phyloP scores from a whole-genome alignment of 1,284 basidiomycete species.

The Leccinum subfulvum region DNA sequence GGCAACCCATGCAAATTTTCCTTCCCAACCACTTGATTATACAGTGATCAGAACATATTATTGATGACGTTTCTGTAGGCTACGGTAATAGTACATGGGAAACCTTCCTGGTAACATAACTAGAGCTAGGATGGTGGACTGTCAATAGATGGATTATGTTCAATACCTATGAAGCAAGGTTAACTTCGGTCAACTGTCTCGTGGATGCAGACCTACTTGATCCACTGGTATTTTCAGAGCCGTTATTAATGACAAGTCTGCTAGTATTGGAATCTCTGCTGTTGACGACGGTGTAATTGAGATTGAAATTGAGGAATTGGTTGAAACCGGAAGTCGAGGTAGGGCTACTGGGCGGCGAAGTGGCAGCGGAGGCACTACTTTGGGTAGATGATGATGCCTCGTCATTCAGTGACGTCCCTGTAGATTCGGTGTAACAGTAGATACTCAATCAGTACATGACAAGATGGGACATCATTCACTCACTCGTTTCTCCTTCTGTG shows the following conservation, averaged over 20 bases:
- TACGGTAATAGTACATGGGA: constrained; percentile 6
- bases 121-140: not conserved
- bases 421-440: not conserved
- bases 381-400: not conserved
- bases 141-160: not conserved
- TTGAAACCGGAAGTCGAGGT: constrained; percentile 1
- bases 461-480: not conserved
- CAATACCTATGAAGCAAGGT: not conserved
- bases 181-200: not conserved
- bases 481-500: constrained; percentile 7
- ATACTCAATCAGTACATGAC: not conserved
- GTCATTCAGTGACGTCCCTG: not conserved
- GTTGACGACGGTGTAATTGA: constrained; percentile 9
- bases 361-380: not conserved
- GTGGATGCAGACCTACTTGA: constrained; percentile 10
- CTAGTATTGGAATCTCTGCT: not conserved
- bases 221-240: constrained; percentile 4
- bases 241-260: constrained; percentile 13
- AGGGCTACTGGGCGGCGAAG: constrained; percentile 12
- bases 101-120: not conserved
- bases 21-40: not conserved
- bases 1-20: not conserved
- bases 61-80: not conserved
- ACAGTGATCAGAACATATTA: not conserved
- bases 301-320: not conserved